Base-by-base conservation (phyloP, 257 asterid species). In the Hygrophila difformis region DNA sequence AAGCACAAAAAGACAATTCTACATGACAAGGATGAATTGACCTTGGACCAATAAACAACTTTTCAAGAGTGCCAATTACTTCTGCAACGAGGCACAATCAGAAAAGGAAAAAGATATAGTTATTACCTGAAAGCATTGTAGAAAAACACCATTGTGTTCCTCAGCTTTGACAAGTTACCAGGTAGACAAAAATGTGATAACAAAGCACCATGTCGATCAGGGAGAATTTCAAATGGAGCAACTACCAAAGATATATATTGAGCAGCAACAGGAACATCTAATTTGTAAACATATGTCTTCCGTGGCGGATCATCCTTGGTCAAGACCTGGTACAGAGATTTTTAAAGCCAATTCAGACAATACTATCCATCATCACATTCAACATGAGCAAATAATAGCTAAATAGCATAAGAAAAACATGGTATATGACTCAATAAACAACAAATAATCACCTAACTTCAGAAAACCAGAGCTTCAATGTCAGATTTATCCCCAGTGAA, bases 211-310 rank as follows among this genome's bases (percentile, higher is more conserved):
- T 75, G 82, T 40, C 62, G 75, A 61, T 91, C 95, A 7, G 96
- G 87, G 63, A 91, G 74, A 67, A 91, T 74, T 69, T 86, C 93
- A 63, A 82, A 79, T 54, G 93, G 94, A 3, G 95, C 98, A 52
- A 91, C 94, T 44, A 76, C 80, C 64, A 91, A 78, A 47, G 93
- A 82, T 64, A 91, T 80, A 83, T 87, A 91, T 46, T 77, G 84
- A 58, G 98, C 87, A 70, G 93, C 75, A 50, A 91, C 96, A 62
- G 98, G 94, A 74, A 81, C 74, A 53, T 77, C 82, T 75, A 91
- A 62, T 69, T 58, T 82, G 66, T 91, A 91, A 37, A 82, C 83
- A 49, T 70, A 91, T 42, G 96, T 91, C 79, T 82, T 91, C 49
- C 79, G 72, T 6, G 92, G 88, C 26, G 96, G 96, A 65, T 76